Evolutionary conservation across 768 basidiomycete genomes (phyloP).

Genomic region (Hygrocybe punicea): DNA sequence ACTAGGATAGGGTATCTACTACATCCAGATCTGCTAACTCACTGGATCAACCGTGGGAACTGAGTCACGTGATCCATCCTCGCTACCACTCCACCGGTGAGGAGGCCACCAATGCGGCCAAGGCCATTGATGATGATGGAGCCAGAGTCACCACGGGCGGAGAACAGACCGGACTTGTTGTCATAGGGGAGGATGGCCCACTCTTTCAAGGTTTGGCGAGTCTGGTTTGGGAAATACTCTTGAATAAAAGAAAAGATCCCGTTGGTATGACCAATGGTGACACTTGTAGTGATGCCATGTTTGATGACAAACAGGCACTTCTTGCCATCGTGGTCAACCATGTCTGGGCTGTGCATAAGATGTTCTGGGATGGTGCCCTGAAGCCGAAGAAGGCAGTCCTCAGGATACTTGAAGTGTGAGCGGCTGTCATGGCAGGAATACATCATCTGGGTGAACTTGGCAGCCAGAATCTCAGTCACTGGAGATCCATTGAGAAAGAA

Average conservation of each 20-base stretch:
- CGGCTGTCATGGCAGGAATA: constrained; percentile 14
- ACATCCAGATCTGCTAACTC: too few species aligned
- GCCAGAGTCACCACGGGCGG: constrained; percentile 38
- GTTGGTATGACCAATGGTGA: constrained; percentile 25
- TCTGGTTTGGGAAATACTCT: constrained; percentile 9
- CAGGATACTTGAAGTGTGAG: constrained; percentile 20
- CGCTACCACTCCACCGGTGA: constrained; percentile 32
- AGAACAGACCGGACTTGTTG: constrained; percentile 25
- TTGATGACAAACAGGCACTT: constrained; percentile 25
- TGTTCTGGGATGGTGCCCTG: constrained; percentile 18
- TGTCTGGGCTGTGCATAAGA: constrained; percentile 21
- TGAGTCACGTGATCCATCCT: too few species aligned
- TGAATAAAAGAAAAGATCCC: constrained; percentile 26
- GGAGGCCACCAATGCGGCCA: constrained; percentile 32
- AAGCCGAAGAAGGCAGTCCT: constrained; percentile 18
- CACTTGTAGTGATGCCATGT: constrained; percentile 19
- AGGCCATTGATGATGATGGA: constrained; percentile 31
- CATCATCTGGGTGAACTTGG: constrained; percentile 13
- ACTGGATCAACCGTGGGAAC: too few species aligned
- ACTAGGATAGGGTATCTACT: too few species aligned
- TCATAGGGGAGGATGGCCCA: constrained; percentile 21
- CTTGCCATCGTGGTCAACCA: constrained; percentile 21
- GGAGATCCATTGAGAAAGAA: too few species aligned
- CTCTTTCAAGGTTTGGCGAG: constrained; percentile 21
- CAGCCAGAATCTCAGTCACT: constrained; percentile 12